phyloP scores from a whole-genome alignment of 1,139 yeast species.

The Casaregolazyma lundiana region DNA sequence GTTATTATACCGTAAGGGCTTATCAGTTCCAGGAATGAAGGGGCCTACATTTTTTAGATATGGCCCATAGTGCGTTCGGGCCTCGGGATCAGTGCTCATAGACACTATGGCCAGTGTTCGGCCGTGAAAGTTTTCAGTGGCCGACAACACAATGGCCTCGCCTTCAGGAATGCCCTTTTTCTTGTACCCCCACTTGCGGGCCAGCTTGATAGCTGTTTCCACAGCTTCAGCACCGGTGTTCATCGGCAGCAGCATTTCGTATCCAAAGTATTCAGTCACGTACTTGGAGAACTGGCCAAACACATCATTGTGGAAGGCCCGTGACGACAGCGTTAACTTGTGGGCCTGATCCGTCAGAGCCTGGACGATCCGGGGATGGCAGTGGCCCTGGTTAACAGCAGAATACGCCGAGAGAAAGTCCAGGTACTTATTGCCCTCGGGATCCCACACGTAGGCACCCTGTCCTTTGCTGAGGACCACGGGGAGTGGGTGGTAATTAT shows the following conservation, averaged over 20 bases:
- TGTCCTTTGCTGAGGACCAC: conserved; percentile 82
- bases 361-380: conserved; percentile 85
- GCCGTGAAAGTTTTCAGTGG: conserved; percentile 90
- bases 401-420: conserved; percentile 92
- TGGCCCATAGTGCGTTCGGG: conserved; percentile 86
- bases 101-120: conserved; percentile 93
- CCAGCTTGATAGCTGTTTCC: conserved; percentile 88
- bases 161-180: conserved; percentile 77
- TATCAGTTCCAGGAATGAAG: conserved; percentile 51
- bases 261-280: conserved; percentile 81
- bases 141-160: conserved; percentile 85
- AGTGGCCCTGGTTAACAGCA: conserved; percentile 97
- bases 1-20: conserved; percentile 38
- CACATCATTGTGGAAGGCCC: conserved; percentile 89
- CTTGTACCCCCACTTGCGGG: conserved; percentile 95
- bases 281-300: conserved; percentile 86
- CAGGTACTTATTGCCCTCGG: conserved; percentile 66
- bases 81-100: conserved; percentile 94
- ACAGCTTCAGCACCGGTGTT: conserved; percentile 99
- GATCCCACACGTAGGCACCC: conserved; percentile 98
- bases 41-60: conserved; percentile 83
- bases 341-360: conserved; percentile 89
- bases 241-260: conserved; percentile 95
- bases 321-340: conserved; percentile 75
- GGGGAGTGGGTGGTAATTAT: conserved; percentile 95